Base-by-base conservation (phyloP, 768 basidiomycete species). In the Russula sp. region DNA sequence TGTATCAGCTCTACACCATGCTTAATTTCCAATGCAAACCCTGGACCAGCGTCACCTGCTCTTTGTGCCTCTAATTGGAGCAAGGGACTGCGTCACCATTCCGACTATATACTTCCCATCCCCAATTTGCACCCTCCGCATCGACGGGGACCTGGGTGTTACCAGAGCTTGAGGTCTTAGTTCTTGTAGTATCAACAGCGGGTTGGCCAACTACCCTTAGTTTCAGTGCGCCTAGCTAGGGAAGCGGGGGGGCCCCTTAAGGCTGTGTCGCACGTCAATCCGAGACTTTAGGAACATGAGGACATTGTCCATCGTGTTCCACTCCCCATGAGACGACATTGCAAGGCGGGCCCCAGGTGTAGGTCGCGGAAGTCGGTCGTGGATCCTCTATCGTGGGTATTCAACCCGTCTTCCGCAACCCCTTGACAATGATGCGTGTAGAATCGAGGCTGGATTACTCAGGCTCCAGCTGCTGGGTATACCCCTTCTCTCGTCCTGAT, bases 201-300 rank as follows among this genome's bases (percentile, higher is more conserved):
- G 29, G 38, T 25, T 38, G 16, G 36, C 32, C 38, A 18, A 42
- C 47, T 3, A 8, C 3, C 20, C 39, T 13, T 14, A 25, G 51
- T 22, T 43, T 38, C 9, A 18, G 38, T 29, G 45, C 32, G 25
- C 46, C 45, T 9, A 38, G 59, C 7, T 54, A 5, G 45, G n/a
- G 18, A 1, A 29, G n/a, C 13, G 49, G 25, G 45, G n/a, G 18
- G 50, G 58, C 16, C 59, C 59, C 59, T 60, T 25, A 41, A 47
- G 60, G 53, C 53, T 55, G 60, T 61, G 60, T 47, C 41, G 25
- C 22, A 29, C 11, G 34, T 61, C 38, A 61, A 22, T 34, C 54
- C 47, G 60, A 56, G 39, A 49, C 39, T 11, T 25, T 56, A 46
- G 32, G 46, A 42, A 42, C 5, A 18, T 18, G 25, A 14, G 11